Conservation (phyloP, 768 basidiomycete species). For the Daedalea quercina region DNA sequence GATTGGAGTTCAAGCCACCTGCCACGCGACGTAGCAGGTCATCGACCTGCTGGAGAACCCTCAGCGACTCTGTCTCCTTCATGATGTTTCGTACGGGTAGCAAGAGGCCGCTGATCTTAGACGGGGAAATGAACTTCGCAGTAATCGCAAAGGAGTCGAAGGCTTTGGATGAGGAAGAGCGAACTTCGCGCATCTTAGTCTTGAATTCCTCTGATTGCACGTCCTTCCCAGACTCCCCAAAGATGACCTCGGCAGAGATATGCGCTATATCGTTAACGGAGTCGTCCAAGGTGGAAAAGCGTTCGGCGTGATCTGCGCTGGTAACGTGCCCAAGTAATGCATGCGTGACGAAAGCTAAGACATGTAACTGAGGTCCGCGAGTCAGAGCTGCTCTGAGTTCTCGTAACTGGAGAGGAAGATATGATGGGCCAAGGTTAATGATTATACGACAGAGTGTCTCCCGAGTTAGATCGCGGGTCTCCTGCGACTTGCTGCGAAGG, state of each 20-base stretch:
- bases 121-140: slow-evolving; percentile 72
- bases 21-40: slow-evolving; percentile 83
- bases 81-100: slow-evolving; percentile 77
- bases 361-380: slow-evolving; percentile 92
- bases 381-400: slow-evolving; percentile 81
- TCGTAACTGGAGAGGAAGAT: slow-evolving; percentile 65
- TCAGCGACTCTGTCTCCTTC: slow-evolving; percentile 76
- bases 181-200: slow-evolving; percentile 91
- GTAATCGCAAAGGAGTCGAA: slow-evolving; percentile 81
- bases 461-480: slow-evolving; percentile 81
- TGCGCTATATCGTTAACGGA: slow-evolving; percentile 76
- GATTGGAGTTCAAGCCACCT: slow-evolving; percentile 79
- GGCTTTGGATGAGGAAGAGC: slow-evolving; percentile 73
- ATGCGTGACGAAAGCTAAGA: slow-evolving; percentile 81
- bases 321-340: slow-evolving; percentile 79
- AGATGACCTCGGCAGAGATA: slow-evolving; percentile 84
- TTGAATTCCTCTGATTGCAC: slow-evolving; percentile 86
- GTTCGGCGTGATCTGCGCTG: slow-evolving; percentile 42
- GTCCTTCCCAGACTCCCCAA: slow-evolving; percentile 90
- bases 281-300: slow-evolving; percentile 63
- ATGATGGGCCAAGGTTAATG: slow-evolving; percentile 61
- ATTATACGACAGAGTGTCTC: slow-evolving; percentile 81
- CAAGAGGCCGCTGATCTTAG: slow-evolving; percentile 69
- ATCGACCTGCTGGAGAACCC: slow-evolving; percentile 78
- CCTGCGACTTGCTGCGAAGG: slow-evolving; percentile 89